Evolutionary conservation across 2,329 filamentous ascomycete genomes (phyloP).

Genomic region (Incumbomyces delicatus): DNA sequence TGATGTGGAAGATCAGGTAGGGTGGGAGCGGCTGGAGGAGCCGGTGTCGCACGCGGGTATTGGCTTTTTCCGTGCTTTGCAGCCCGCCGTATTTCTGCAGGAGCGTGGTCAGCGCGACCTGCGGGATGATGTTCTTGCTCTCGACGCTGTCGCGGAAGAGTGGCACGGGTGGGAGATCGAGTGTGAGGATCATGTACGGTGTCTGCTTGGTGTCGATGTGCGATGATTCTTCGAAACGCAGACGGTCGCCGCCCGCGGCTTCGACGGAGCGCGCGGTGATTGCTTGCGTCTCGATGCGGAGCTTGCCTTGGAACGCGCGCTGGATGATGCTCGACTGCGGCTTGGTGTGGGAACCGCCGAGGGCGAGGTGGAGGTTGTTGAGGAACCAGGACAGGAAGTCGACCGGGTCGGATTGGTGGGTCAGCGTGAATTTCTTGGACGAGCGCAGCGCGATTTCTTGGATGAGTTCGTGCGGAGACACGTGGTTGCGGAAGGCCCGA

Average conservation of each 20-base stretch:
- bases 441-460: slow-evolving; percentile 88
- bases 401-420: slow-evolving; percentile 84
- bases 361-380: slow-evolving; percentile 83
- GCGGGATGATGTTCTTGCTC: slow-evolving; percentile 88
- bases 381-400: slow-evolving; percentile 97
- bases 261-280: slow-evolving; percentile 80
- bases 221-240: slow-evolving; percentile 87
- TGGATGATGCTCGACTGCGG: slow-evolving; percentile 80
- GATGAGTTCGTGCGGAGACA: slow-evolving; percentile 91
- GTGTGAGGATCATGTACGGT: slow-evolving; percentile 82
- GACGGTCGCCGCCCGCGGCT: slow-evolving; percentile 58
- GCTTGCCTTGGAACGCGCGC: slow-evolving; percentile 81
- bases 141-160: slow-evolving; percentile 85
- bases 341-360: slow-evolving; percentile 82
- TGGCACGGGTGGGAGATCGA: slow-evolving; percentile 83
- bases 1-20: slow-evolving; percentile 87
- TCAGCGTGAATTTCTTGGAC: slow-evolving; percentile 85
- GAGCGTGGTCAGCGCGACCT: slow-evolving; percentile 63
- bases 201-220: slow-evolving; percentile 65
- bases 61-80: slow-evolving; percentile 76
- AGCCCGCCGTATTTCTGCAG: slow-evolving; percentile 88
- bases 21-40: slow-evolving; percentile 84
- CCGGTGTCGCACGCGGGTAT: slow-evolving; percentile 79
- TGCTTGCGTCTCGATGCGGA: slow-evolving; percentile 86
- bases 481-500: slow-evolving; percentile 88